Conservation (phyloP, 495 filamentous ascomycete species). For the Aspergillus nanangensis region DNA sequence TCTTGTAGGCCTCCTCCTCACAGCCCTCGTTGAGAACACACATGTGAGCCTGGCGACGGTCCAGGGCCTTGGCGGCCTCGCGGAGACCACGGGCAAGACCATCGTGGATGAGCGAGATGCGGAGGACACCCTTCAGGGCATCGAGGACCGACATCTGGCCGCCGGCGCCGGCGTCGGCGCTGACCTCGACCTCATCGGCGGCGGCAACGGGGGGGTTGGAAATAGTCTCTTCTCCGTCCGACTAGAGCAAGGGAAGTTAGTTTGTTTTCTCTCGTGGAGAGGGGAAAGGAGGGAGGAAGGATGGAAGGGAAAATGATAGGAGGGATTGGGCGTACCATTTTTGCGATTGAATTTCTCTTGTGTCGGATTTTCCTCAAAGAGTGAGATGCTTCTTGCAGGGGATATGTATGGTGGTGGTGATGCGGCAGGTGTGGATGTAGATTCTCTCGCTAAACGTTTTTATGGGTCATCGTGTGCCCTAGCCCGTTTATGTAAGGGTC, state of each 20-base stretch:
- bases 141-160: slow-evolving; percentile 98
- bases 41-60: slow-evolving; percentile 97
- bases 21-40: slow-evolving; percentile 98
- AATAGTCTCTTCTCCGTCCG: slow-evolving; percentile 85
- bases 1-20: slow-evolving; percentile 99
- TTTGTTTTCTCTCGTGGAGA: slow-evolving; percentile 10
- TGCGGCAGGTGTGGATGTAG: neutral
- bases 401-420: slow-evolving; percentile 9
- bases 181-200: slow-evolving; percentile 87
- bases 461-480: too few relatives aligned
- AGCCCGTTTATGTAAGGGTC: too few relatives aligned
- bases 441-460: too few relatives aligned
- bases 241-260: slow-evolving; percentile 37
- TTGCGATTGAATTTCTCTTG: slow-evolving; percentile 28
- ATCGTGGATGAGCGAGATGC: slow-evolving; percentile 98
- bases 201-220: slow-evolving; percentile 62
- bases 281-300: neutral
- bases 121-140: slow-evolving; percentile 93
- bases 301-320: neutral
- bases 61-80: slow-evolving; percentile 95
- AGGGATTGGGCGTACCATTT: slow-evolving; percentile 33
- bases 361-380: slow-evolving; percentile 67
- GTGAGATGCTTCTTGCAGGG: too few relatives aligned
- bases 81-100: slow-evolving; percentile 96
- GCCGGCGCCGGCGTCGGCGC: slow-evolving; percentile 73